Base-by-base conservation (phyloP, 192 early-diverging fungal species). In the Coemansia sp. region DNA sequence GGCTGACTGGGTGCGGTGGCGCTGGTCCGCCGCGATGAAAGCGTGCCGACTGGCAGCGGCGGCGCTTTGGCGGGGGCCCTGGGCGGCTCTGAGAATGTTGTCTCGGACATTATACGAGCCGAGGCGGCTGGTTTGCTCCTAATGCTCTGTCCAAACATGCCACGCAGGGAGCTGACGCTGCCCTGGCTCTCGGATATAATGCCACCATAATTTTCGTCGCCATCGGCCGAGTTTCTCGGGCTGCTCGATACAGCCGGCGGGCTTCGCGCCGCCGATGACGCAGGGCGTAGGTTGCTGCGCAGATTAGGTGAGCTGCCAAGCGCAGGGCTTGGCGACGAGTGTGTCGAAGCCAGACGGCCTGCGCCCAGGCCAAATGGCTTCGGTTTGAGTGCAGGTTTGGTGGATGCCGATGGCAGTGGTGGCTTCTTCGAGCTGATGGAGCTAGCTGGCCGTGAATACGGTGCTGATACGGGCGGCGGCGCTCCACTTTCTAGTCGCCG, bases 111-210 rank as follows among this genome's bases (percentile, higher is more conserved):
- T 1, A 53, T 36, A 11, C 57, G 57, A 7, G 23, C 27, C 21
- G 67, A 61, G 8, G 56, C 65, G 45, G 45, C 29, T 38, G 22
- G 27, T 54, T 51, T 44, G 48, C 44, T 28, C 56, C 22, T 2
- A 17, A 61, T 35, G 32, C 64, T 67, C 45, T 75, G 60, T 1
- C 72, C 72, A 61, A 75, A 75, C 61, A 75, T 75, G 45, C 72
- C 72, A 11, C 64, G 64, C 25, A 75, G 54, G 29, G 72, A 63
- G 54, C 72, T 75, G 36, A 75, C 72, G 39, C 72, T 75, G 42
- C 72, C 72, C 53, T 75, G 72, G 50, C 64, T 75, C 57, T 75
- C 72, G 30, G 57, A 42, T 15, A 75, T 44, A 29, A 75, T 63
- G 17, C 72, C 65, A 9, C 64, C 59, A 6, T 47, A 50, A 21